Evolutionary conservation across 1,139 yeast genomes (phyloP).

Genomic region (Zhuliangozyma blackwelliae): DNA sequence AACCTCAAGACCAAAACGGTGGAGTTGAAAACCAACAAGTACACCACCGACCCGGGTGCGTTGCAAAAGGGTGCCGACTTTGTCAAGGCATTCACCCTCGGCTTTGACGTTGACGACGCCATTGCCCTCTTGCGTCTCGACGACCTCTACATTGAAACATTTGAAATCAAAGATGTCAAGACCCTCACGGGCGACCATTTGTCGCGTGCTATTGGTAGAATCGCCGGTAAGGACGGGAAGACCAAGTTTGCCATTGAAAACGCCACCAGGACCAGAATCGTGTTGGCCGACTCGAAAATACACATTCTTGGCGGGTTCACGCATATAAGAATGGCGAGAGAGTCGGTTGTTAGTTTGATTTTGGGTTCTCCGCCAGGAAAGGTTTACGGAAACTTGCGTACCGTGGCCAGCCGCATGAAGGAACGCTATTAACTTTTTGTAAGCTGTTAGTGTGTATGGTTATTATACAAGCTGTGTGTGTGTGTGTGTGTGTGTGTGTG

Average conservation of each 20-base stretch:
- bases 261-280: constrained; percentile 97
- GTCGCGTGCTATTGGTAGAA: constrained; percentile 98
- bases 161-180: constrained; percentile 94
- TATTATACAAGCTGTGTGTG: background rate
- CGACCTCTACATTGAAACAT: constrained; percentile 93
- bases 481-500: background rate
- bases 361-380: constrained; percentile 98
- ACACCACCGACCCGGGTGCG: constrained; percentile 88
- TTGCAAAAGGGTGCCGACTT: constrained; percentile 97
- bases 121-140: constrained; percentile 90
- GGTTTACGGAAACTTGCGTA: constrained; percentile 94
- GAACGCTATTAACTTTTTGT: constrained; percentile 64
- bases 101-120: constrained; percentile 96
- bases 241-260: constrained; percentile 98
- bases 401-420: constrained; percentile 94
- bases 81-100: constrained; percentile 88
- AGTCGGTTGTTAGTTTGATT: constrained; percentile 89
- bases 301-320: constrained; percentile 97
- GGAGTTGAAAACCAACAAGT: constrained; percentile 74
- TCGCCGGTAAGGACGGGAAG: constrained; percentile 98
- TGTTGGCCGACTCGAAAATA: constrained; percentile 91
- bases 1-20: constrained; percentile 80
- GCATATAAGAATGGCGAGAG: constrained; percentile 96
- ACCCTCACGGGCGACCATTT: constrained; percentile 93
- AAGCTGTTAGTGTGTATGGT: background rate